Evolutionary conservation across 352 stramenopile species (phyloP).

Genomic region (Globisporangium canariense): DNA sequence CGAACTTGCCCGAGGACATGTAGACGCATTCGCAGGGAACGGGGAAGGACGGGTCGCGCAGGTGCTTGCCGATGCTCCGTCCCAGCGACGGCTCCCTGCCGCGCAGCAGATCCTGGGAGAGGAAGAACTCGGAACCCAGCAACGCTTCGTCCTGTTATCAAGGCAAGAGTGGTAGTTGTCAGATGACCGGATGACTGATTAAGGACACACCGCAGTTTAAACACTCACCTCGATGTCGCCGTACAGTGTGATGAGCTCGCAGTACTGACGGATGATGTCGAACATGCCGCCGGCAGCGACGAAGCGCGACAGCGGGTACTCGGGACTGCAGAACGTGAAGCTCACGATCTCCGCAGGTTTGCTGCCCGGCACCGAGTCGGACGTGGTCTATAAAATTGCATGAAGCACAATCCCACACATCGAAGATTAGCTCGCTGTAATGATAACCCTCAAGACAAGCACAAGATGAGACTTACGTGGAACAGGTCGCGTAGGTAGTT

Average conservation of each 20-base stretch:
- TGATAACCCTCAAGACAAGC: neutral
- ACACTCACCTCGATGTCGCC: conserved; percentile 30
- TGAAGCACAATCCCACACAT: neutral
- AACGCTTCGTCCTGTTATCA: conserved; percentile 14
- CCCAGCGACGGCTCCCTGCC: conserved; percentile 15
- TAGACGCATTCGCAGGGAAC: conserved; percentile 18
- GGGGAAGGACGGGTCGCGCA: conserved; percentile 19
- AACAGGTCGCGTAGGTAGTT: conserved; percentile 18
- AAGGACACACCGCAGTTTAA: neutral
- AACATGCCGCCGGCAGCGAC: conserved; percentile 35
- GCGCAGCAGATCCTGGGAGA: conserved; percentile 11
- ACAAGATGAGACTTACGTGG: conserved; percentile 6
- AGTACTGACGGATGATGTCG: conserved; percentile 37
- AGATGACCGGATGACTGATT: too few species aligned
- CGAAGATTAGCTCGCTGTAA: too few species aligned
- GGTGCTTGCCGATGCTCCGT: conserved; percentile 18
- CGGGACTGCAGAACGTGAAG: conserved; percentile 58
- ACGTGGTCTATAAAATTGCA: conserved; percentile 6
- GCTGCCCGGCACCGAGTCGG: conserved; percentile 5
- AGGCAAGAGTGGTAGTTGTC: too few species aligned
- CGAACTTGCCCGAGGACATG: conserved; percentile 9
- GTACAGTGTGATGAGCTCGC: conserved; percentile 48
- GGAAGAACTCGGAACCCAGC: conserved; percentile 16
- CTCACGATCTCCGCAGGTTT: conserved; percentile 16
- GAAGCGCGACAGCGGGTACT: conserved; percentile 50